Conservation (phyloP, 2,329 filamentous ascomycete species). For the Amesomyces nigricolor region DNA sequence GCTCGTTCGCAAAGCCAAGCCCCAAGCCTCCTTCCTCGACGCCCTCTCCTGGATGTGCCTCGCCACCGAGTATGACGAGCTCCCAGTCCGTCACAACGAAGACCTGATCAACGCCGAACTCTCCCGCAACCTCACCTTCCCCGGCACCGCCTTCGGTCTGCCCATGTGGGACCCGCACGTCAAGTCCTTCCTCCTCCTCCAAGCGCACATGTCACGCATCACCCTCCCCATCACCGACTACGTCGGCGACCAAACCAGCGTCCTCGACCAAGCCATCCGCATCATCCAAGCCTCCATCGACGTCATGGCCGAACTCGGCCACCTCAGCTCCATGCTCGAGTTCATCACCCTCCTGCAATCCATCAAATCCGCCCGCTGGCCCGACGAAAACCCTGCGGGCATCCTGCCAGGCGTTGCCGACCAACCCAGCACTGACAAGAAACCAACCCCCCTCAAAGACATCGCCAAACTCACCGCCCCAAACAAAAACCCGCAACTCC, state of each 20-base stretch:
- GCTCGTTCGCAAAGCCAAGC: slow-evolving; percentile 69
- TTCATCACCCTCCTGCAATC: slow-evolving; percentile 86
- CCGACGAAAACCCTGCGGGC: slow-evolving; percentile 68
- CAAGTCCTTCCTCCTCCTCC: slow-evolving; percentile 88
- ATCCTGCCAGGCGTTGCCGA: slow-evolving; percentile 69
- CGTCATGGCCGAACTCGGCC: slow-evolving; percentile 83
- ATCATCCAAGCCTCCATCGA: slow-evolving; percentile 95
- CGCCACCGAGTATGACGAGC: slow-evolving; percentile 93
- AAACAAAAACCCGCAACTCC: slow-evolving; percentile 23
- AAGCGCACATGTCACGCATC: slow-evolving; percentile 91
- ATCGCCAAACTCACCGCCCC: slow-evolving; percentile 28
- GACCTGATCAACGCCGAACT: slow-evolving; percentile 93
- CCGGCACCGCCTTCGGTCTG: slow-evolving; percentile 57
- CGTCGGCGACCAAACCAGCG: slow-evolving; percentile 83
- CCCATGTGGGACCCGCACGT: slow-evolving; percentile 99
- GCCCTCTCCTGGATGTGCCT: slow-evolving; percentile 87
- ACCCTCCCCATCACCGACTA: slow-evolving; percentile 94
- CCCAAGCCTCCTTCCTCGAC: slow-evolving; percentile 70
- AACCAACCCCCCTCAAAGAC: slow-evolving; percentile 39
- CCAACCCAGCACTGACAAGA: slow-evolving; percentile 34
- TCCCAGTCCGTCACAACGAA: slow-evolving; percentile 96
- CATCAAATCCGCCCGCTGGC: slow-evolving; percentile 91
- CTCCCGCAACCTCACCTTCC: slow-evolving; percentile 68
- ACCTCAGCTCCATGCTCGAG: slow-evolving; percentile 67
- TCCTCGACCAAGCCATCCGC: slow-evolving; percentile 93